A percentile compares a stretch with the other conserved stretches of the same genome.
Evolutionary conservation across 2,329 filamentous ascomycete species (phyloP).

Genomic region (Cadophora sp.): DNA sequence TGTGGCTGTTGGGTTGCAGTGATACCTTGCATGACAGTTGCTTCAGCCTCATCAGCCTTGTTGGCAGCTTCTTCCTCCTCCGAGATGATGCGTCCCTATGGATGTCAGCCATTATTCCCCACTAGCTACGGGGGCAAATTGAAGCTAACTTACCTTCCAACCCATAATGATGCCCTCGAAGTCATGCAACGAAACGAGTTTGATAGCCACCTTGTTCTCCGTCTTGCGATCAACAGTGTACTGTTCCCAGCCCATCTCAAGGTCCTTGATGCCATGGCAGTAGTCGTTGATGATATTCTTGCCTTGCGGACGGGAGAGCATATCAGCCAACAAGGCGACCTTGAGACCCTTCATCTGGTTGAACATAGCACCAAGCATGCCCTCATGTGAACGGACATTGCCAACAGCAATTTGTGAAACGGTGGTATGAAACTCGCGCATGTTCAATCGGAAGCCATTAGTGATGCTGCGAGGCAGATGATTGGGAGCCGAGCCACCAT

Average conservation of each 20-base stretch:
- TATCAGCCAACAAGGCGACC: neutral
- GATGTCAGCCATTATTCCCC: neutral
- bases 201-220: neutral
- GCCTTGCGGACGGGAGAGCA: neutral
- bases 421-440: constrained; percentile 3
- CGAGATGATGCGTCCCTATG: constrained; percentile 6
- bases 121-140: neutral
- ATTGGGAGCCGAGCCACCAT: constrained; percentile 15
- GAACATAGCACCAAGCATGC: constrained; percentile 13
- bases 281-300: neutral
- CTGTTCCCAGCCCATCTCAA: constrained; percentile 7
- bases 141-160: neutral
- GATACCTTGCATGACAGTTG: neutral
- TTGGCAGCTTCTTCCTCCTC: constrained; percentile 6
- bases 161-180: neutral
- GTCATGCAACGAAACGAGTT: neutral
- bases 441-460: neutral
- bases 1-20: neutral
- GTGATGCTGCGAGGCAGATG: neutral
- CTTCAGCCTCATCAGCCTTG: neutral
- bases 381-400: neutral
- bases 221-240: constrained; percentile 5
- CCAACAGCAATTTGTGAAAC: constrained; percentile 10
- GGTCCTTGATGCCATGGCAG: constrained; percentile 4
- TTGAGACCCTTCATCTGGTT: constrained; percentile 17